Evolutionary conservation across 2,329 filamentous ascomycete species (phyloP).

Genomic region (Beauveria bassiana): DNA sequence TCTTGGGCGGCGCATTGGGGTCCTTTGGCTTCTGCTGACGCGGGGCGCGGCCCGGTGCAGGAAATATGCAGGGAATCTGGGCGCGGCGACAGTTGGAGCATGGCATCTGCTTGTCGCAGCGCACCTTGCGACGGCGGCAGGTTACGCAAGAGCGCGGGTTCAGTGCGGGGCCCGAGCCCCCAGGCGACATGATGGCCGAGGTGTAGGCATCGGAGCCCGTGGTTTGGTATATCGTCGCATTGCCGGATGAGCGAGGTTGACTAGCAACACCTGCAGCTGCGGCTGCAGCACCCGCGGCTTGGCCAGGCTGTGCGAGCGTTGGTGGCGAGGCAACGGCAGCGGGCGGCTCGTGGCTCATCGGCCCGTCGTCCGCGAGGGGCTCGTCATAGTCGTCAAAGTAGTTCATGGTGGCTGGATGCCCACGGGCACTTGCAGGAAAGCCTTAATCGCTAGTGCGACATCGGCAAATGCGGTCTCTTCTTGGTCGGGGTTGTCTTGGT

Average conservation of each 20-base stretch:
- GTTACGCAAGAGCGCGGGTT: slow-evolving; percentile 45
- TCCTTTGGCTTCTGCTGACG: slow-evolving; percentile 58
- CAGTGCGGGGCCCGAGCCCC: slow-evolving; percentile 26
- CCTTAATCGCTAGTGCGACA: background rate
- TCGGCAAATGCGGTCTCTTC: background rate
- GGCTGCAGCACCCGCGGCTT: background rate
- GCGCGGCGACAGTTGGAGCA: slow-evolving; percentile 69
- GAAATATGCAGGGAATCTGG: slow-evolving; percentile 65
- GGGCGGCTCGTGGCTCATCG: slow-evolving; percentile 2
- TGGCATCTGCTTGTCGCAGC: slow-evolving; percentile 70
- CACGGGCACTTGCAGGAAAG: slow-evolving; percentile 5
- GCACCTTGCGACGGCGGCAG: slow-evolving; percentile 55
- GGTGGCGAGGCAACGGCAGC: background rate
- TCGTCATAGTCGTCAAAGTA: slow-evolving; percentile 10
- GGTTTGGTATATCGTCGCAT: slow-evolving; percentile 32
- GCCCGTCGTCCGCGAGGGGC: background rate
- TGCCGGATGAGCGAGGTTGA: slow-evolving; percentile 20
- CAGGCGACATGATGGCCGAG: slow-evolving; percentile 27
- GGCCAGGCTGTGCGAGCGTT: background rate
- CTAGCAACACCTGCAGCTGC: slow-evolving; percentile 6
- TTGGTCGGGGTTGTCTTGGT: background rate
- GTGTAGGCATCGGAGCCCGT: slow-evolving; percentile 32
- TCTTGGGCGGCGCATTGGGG: slow-evolving; percentile 52
- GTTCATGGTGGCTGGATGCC: slow-evolving; percentile 6
- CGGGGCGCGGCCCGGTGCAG: slow-evolving; percentile 64